Evolutionary conservation across 2,329 filamentous ascomycete species (phyloP), one percentile per base, ranked within the genome.

Genomic region (Tolypocladium ophioglossoides): DNA sequence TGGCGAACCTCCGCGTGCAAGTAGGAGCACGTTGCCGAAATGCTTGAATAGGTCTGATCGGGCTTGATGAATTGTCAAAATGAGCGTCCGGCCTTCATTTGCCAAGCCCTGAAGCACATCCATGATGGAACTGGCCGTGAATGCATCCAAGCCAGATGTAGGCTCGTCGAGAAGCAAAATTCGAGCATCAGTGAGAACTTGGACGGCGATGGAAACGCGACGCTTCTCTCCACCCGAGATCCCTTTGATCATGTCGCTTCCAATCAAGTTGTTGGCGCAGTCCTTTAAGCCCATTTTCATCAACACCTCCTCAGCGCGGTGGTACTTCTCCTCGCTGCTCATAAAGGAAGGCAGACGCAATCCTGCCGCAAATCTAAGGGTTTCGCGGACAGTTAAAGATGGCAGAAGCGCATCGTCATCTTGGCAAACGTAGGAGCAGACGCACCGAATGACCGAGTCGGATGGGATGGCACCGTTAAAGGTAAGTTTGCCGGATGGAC

Each of bases 221-320:
- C 87, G 78, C 68, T 90, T 91, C 68, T 91, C 87, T 20, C 88
- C 88, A 2, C 87, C 87, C 10, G 85, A 89, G 34, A 91, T 90
- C 0, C 87, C 87, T 65, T 91, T 91, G 59, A 88, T 77, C 4
- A 87, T 68, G 10, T 88, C 85, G 55, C 79, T 85, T 2, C 87
- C 87, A 10, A 91, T 79, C 0, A 90, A 67, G 52, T 87, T 89
- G 62, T 90, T 82, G 1, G 86, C 87, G 58, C 87, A 91, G 59
- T 91, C 87, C 61, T 89, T 89, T 4, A 91, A 69, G 0, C 87
- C 87, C 78, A 91, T 83, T 64, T 89, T 89, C 18, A 87, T 66
- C 2, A 91, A 69, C 0, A 90, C 81, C 18, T 87, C 83, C 60
- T 91, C 86, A 0, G 87, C 87, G 2, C 84, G 78, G 20, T 76